Conservation (phyloP, 2,329 filamentous ascomycete species). For the Monosporascus sp. region DNA sequence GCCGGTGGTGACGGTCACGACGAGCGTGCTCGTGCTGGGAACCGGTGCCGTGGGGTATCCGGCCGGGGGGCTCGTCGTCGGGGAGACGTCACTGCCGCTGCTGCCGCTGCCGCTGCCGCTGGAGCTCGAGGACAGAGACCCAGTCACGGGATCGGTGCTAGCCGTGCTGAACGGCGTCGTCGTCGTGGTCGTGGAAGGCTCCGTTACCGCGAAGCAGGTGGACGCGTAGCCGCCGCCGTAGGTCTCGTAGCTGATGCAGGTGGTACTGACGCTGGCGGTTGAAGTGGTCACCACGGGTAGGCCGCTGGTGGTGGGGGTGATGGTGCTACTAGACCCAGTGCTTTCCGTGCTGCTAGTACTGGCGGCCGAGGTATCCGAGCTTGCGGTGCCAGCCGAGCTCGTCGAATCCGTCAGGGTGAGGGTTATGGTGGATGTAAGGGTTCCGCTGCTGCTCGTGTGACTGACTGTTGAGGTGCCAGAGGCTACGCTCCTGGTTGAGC, state of each 20-base stretch:
- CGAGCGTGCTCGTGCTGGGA: constrained; percentile 5
- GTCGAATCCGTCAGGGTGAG: too few relatives aligned
- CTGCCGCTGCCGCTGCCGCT: neutral
- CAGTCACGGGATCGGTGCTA: constrained; percentile 7
- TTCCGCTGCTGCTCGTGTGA: neutral
- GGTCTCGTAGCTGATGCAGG: constrained; percentile 12
- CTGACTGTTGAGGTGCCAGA: neutral
- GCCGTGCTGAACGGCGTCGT: constrained; percentile 7
- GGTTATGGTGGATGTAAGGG: neutral
- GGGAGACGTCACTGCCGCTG: neutral
- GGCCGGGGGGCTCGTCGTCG: neutral
- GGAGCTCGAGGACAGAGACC: neutral
- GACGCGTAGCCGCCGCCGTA: constrained; percentile 17
- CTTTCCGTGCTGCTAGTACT: neutral
- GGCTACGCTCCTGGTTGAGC: neutral
- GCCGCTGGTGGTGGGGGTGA: neutral
- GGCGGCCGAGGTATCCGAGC: neutral
- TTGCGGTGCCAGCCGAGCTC: neutral
- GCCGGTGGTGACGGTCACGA: constrained; percentile 1
- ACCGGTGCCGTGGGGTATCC: constrained; percentile 3
- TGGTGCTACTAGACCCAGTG: neutral
- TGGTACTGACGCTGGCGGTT: constrained; percentile 10
- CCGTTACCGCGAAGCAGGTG: constrained; percentile 13
- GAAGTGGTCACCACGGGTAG: neutral
- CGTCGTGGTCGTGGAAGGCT: constrained; percentile 1